Evolutionary conservation across 2,329 filamentous ascomycete species (phyloP), one percentile per base, ranked within the genome.

Genomic region (Alternaria angustiovoidea): DNA sequence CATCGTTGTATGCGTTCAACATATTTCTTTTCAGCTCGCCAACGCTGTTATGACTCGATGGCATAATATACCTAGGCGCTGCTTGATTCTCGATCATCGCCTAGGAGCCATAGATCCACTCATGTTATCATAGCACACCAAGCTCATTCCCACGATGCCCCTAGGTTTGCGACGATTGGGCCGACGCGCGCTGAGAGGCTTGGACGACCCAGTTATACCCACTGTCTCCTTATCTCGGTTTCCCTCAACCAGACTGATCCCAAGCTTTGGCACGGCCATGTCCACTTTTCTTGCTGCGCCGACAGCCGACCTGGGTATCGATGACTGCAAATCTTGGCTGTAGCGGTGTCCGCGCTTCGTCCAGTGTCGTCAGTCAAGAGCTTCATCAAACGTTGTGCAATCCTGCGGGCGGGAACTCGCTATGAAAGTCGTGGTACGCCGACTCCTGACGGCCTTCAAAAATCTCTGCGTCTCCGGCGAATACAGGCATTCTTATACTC

Each of bases 121-220:
- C 38, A 53, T 48, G 51, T 53, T 61, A 62, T 57, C 59, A 60
- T 53, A 30, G 46, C 54, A 61, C 28, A 59, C 36, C 54, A 52
- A 39, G 52, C 52, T 47, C 55, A 22, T 61, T 66, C 53, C 63
- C 68, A 71, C 69, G 68, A 67, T 67, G 62, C 62, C 59, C 63
- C 59, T 63, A 55, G 43, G 39, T 54, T 43, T 44, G 39, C 54
- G 52, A 68, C 57, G 64, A 75, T 77, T 76, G 74, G 73, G 58
- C 47, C 44, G 57, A 64, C 55, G 62, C 69, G 69, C 64, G 68
- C 59, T 63, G 61, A 49, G 63, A 67, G 66, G 64, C 65, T 70
- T 67, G 63, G 68, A 59, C 54, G 73, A 60, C 71, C 74, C 74
- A 74, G 60, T 70, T 74, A 64, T 75, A 75, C 69, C 73, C 74